Conservation (phyloP, 2,329 filamentous ascomycete genomes). For the Aspergillus sp. region DNA sequence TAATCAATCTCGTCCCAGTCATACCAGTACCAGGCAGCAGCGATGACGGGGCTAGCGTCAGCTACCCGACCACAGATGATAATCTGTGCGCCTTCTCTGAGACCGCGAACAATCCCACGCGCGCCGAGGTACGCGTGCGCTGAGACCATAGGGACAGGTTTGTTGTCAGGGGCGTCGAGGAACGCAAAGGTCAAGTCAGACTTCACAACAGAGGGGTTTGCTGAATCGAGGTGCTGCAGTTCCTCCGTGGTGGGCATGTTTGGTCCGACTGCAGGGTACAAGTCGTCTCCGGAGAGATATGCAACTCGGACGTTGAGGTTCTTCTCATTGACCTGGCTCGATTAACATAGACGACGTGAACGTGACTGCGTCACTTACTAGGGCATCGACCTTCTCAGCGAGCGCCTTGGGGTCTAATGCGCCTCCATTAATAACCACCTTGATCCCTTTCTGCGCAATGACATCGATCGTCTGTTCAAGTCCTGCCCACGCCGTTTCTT, state of each 20-base stretch:
- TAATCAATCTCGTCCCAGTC: conserved; percentile 49
- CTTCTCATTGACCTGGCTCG: conserved; percentile 32
- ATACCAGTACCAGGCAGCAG: conserved; percentile 56
- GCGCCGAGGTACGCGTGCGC: conserved; percentile 51
- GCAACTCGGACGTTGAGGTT: conserved; percentile 41
- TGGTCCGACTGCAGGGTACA: conserved; percentile 33
- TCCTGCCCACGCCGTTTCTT: conserved; percentile 50
- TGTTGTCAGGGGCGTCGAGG: conserved; percentile 33
- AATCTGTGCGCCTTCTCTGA: conserved; percentile 46
- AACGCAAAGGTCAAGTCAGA: conserved; percentile 38
- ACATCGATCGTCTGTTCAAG: conserved; percentile 46
- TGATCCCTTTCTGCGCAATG: conserved; percentile 50
- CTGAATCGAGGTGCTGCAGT: conserved; percentile 42
- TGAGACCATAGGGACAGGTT: conserved; percentile 45
- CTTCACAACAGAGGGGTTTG: conserved; percentile 35
- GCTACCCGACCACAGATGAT: conserved; percentile 50
- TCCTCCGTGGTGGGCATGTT: conserved; percentile 33
- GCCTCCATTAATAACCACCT: conserved; percentile 57
- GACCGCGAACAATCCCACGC: conserved; percentile 45
- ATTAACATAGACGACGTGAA: not conserved
- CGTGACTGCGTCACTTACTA: conserved; percentile 27
- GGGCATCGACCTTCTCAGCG: conserved; percentile 43
- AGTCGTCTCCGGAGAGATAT: conserved; percentile 47
- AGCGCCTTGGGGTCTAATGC: conserved; percentile 54
- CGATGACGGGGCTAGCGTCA: conserved; percentile 54